A percentile compares a stretch with the other conserved stretches of the same genome.
These are phyloP conservation scores for Penicillium sp. DNA, from an alignment of 2,329 filamentous ascomycete species.

Conservation along the genomic window DNA sequence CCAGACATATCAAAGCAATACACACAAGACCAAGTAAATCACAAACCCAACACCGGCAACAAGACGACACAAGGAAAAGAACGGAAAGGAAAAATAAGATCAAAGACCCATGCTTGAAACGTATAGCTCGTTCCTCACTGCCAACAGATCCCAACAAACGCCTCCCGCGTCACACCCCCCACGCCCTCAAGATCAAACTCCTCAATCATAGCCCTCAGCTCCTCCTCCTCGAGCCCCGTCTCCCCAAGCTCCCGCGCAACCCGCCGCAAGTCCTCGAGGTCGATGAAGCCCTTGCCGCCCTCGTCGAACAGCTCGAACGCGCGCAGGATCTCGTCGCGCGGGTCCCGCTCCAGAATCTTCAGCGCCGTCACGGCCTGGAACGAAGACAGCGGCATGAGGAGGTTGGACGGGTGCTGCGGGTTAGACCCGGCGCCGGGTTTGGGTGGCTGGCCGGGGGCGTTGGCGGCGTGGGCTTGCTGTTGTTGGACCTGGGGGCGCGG, in stretches of 20 bases:
- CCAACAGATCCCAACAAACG: constrained; percentile 66
- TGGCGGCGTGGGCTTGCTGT: constrained; percentile 28
- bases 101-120: too few species aligned
- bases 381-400: constrained; percentile 68
- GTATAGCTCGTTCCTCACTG: too few species aligned
- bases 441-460: constrained; percentile 26
- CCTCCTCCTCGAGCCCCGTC: constrained; percentile 80
- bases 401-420: constrained; percentile 60
- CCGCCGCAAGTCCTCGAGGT: constrained; percentile 78
- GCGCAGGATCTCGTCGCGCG: constrained; percentile 82
- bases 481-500: constrained; percentile 58
- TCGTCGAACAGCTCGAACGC: constrained; percentile 93
- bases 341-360: constrained; percentile 77
- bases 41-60: too few species aligned
- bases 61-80: too few species aligned
- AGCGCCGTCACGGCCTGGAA: constrained; percentile 76
- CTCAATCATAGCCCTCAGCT: constrained; percentile 93
- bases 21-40: too few species aligned
- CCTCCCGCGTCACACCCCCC: constrained; percentile 65
- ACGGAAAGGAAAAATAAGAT: too few species aligned
- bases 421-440: constrained; percentile 36
- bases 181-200: constrained; percentile 96
- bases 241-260: constrained; percentile 91
- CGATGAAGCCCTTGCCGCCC: constrained; percentile 87
- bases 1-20: too few species aligned